These are phyloP conservation scores for Talaromyces trachyspermus DNA, from an alignment of 495 filamentous ascomycete species.

Conservation along the genomic window DNA sequence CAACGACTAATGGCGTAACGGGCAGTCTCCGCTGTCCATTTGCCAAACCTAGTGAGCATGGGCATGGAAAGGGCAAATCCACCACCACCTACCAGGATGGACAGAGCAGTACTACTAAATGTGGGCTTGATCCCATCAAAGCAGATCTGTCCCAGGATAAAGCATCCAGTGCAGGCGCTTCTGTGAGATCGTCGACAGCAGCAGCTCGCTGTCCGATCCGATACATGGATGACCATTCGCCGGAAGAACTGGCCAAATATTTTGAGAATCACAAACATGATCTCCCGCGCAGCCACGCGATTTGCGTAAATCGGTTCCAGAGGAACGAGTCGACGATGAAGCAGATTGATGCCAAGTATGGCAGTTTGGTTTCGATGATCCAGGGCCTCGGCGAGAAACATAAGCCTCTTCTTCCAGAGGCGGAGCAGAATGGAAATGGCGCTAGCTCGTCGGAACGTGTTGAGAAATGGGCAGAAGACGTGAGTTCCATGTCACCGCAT, in stretches of 20 bases:
- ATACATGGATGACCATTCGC: slow-evolving; percentile 79
- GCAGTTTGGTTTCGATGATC: slow-evolving; percentile 83
- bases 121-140: slow-evolving; percentile 38
- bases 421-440: slow-evolving; percentile 37
- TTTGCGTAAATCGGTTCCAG: slow-evolving; percentile 83
- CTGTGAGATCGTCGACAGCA: slow-evolving; percentile 40
- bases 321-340: slow-evolving; percentile 72
- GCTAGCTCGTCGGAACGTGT: slow-evolving; percentile 53
- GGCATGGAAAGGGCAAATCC: slow-evolving; percentile 12
- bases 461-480: slow-evolving; percentile 71
- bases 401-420: slow-evolving; percentile 65
- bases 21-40: slow-evolving; percentile 41
- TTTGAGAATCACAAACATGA: slow-evolving; percentile 90
- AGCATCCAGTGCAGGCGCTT: slow-evolving; percentile 27
- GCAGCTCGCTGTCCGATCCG: slow-evolving; percentile 74
- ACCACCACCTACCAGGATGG: slow-evolving; percentile 17
- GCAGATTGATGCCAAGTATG: slow-evolving; percentile 86
- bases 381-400: slow-evolving; percentile 77
- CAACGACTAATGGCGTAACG: slow-evolving; percentile 33
- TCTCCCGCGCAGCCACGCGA: slow-evolving; percentile 80
- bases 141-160: slow-evolving; percentile 32
- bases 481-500: slow-evolving; percentile 39
- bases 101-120: neutral
- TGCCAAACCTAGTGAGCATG: slow-evolving; percentile 21
- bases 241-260: slow-evolving; percentile 83